Base-by-base conservation (phyloP, 345 rosid species). In the Gossypium anomalum region DNA sequence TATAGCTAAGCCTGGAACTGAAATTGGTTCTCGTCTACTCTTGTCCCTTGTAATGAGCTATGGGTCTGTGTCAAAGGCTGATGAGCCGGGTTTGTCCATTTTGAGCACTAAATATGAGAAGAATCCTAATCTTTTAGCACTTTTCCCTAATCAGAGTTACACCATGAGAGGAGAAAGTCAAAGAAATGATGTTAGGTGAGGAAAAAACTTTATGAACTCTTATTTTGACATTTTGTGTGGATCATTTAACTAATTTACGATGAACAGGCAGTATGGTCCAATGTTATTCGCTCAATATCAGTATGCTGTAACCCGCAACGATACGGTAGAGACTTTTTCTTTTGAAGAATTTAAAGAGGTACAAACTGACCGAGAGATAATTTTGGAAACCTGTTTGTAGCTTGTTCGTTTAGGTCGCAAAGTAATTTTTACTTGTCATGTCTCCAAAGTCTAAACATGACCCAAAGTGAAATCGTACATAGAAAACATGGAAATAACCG, bases 201-300 rank as follows among this genome's bases (percentile, higher is more conserved):
- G 41, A 34, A n/a, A 71, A 75, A 41, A 58, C 51, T 8, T 52
- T 57, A 16, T 20, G 48, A 23, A 71, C 68, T 59, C 72, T 80
- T 71, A 9, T 77, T 71, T 23, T 72, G 20, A 16, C 48, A 5
- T 34, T 55, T 22, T 56, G 23, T 2, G 41, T 41, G 58, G 62
- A 56, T 55, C 20, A n/a, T 59, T n/a, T 12, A 13, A 67, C 61
- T 77, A 72, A 57, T 59, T 77, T 80, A 73, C 66, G 67, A 58
- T 76, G 79, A 61, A 80, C 92, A 93, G 93, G 89, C 87, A 89
- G 78, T 82, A 88, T 53, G 84, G 83, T 80, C 98, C 99, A 3
- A 89, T 95, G 96, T 72, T 95, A 81, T 75, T 90, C 76, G 89
- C 97, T 81, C 97, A 95, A 75, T 90, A 89, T 90, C 99, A 93